Evolutionary conservation across 2,329 filamentous ascomycete genomes (phyloP), one percentile per base, ranked within the genome.

Genomic region (Coleophoma crateriformis): DNA sequence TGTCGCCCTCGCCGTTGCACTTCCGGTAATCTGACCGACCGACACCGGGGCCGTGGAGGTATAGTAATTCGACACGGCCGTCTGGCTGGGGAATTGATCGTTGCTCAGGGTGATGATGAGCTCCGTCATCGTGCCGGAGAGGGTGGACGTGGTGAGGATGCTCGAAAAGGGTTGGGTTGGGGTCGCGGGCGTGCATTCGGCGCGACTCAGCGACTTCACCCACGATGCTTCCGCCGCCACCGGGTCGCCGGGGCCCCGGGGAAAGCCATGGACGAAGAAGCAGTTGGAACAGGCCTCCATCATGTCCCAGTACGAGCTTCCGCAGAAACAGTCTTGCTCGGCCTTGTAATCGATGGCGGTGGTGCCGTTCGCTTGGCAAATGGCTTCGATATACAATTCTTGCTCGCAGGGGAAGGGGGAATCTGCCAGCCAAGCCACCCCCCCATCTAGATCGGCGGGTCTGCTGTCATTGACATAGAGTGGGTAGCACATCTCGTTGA

Each of bases 1-100:
- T 19, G 45, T 52, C 46, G 49, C 33, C 40, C 54, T 53, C 27
- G 58, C 61, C 20, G 67, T 64, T 7, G 68, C 68, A 37, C 62
- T 65, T n/a, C 72, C 70, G 13, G 70, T 73, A 47, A 75, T 72
- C 12, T 54, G 45, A 12, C 73, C 72, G 1, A 68, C 65, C 0
- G 69, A 71, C 48, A 69, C 66, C 7, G 51, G 51, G 2, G 58
- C 65, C 22, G 56, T 64, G 2, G 66, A 58, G 2, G 70, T 73
- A 55, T 68, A 73, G 52, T 74, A 74, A 33, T 70, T 56, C 49
- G 67, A 70, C 12, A 71, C 64, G 19, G 65, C 70, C 27, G 69
- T 67, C 53, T 68, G 54, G 27, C 66, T 61, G 4, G 62, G 64
- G 27, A 60, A 67, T 20, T 57, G 52, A 52, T 72, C 70, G 14